Base-by-base conservation (phyloP, 192 early-diverging fungal genomes). In the Coemansia sp. region DNA sequence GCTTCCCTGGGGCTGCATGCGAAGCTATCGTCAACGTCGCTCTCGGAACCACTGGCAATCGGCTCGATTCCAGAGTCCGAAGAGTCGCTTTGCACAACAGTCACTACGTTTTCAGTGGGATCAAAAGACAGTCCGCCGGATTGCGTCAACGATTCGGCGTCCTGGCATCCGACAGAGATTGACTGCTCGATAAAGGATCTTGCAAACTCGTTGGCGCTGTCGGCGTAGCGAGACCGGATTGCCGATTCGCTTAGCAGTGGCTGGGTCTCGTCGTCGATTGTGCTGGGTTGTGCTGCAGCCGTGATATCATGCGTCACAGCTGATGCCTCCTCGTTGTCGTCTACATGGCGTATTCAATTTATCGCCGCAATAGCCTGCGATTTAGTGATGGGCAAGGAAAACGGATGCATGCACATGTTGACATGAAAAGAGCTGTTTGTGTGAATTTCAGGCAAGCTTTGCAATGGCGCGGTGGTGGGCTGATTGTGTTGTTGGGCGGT, bases 241-340 rank as follows among this genome's bases (percentile, higher is more conserved):
- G 79, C 73, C 24, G 79, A 76, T 35, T 73, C 74, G 63, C 60
- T 71, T 46, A 82, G 68, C 60, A 82, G 59, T 64, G 79, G 79
- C 62, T 73, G 79, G n/a, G 71, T 36, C 48, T 82, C 79, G 58
- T 38, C 65, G 35, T 59, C 24, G n/a, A 33, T 38, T 36, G 24
- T 59, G 10, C 34, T 59, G 30, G 59, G 2, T 6, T 44, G 59
- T 18, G 61, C 46, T n/a, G 38, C 45, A 16, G 36, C 24, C 38
- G 60, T 26, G 35, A 60, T 18, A 16, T 53, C 53, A 43, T 53
- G 62, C 48, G 63, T 43, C 8, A 8, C 66, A 1, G 23, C 23
- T 26, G 62, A 18, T 45, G 56, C 60, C 21, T 67, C 65, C 23
- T 72, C 71, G 41, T 59, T 26, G 35, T 11, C 33, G 14, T 53